Percentiles rank a stretch among this genome's conserved stretches.
Evolutionary conservation across 1,284 basidiomycete species (phyloP).

Genomic region (Inonotus obliquus): DNA sequence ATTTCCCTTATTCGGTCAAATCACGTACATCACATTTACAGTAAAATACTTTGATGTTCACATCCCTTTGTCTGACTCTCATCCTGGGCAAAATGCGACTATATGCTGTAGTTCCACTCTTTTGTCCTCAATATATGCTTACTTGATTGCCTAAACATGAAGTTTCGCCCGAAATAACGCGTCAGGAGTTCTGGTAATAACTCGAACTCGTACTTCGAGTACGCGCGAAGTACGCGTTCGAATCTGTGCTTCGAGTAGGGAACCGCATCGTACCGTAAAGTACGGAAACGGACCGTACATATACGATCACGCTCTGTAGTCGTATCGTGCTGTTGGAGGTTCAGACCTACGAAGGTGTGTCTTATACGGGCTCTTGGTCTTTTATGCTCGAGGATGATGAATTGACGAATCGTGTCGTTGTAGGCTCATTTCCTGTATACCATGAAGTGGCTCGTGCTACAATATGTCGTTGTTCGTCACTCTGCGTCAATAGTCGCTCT

Average conservation of each 20-base stretch:
- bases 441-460: conserved; percentile 79
- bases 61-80: background rate
- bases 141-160: background rate
- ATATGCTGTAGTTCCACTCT: background rate
- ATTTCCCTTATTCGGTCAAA: background rate
- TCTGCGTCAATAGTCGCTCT: background rate
- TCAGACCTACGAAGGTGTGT: conserved; percentile 70
- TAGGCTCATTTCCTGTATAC: conserved; percentile 86
- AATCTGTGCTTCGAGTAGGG: too few species aligned
- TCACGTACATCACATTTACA: background rate
- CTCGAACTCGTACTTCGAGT: too few species aligned
- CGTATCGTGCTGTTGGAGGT: conserved; percentile 75
- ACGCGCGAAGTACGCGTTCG: too few species aligned
- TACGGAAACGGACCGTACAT: too few species aligned
- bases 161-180: too few species aligned
- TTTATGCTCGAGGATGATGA: background rate
- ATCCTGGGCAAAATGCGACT: background rate
- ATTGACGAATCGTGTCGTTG: conserved; percentile 4
- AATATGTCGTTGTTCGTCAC: conserved; percentile 73
- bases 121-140: background rate
- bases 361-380: too few species aligned
- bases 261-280: too few species aligned
- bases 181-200: too few species aligned
- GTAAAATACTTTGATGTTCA: background rate
- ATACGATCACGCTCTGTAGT: too few species aligned